phyloP scores from a whole-genome alignment of 148 eudicot genomes.

The Cornus suecica region DNA sequence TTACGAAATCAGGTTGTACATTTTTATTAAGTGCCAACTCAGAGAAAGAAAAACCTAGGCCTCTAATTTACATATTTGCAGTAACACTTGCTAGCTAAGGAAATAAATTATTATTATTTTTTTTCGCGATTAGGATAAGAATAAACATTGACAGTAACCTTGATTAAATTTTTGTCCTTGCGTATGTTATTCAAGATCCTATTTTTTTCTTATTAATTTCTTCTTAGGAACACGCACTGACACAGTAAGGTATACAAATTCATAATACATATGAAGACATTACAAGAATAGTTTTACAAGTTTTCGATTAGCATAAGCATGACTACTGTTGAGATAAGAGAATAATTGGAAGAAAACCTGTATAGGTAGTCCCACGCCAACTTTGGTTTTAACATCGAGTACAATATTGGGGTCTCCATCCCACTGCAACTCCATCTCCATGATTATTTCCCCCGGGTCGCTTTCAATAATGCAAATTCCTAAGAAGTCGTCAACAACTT shows the following conservation, averaged over 20 bases:
- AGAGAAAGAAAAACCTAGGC: too few relatives aligned
- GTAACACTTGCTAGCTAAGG: too few relatives aligned
- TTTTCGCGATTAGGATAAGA: too few relatives aligned
- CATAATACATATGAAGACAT: neutral
- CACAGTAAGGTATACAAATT: neutral
- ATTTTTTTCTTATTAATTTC: neutral
- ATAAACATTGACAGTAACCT: neutral
- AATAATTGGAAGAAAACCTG: slow-evolving; percentile 44
- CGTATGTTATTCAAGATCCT: neutral
- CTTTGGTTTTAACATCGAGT: slow-evolving; percentile 62
- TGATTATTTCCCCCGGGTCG: slow-evolving; percentile 49
- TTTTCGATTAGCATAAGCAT: neutral
- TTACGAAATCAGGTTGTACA: too few relatives aligned
- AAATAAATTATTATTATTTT: too few relatives aligned
- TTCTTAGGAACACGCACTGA: neutral
- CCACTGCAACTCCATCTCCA: slow-evolving; percentile 93
- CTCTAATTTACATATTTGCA: too few relatives aligned
- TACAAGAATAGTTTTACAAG: neutral
- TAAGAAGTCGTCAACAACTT: slow-evolving; percentile 22
- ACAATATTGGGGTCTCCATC: slow-evolving; percentile 81
- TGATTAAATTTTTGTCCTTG: neutral
- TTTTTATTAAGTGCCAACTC: too few relatives aligned
- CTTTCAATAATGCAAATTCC: slow-evolving; percentile 67
- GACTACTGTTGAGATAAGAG: neutral
- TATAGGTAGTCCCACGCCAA: slow-evolving; percentile 77